Percentiles rank a stretch among this genome's conserved stretches.
Evolutionary conservation across 352 stramenopile species (phyloP).

Genomic region (Globisporangium cylindrosporum): DNA sequence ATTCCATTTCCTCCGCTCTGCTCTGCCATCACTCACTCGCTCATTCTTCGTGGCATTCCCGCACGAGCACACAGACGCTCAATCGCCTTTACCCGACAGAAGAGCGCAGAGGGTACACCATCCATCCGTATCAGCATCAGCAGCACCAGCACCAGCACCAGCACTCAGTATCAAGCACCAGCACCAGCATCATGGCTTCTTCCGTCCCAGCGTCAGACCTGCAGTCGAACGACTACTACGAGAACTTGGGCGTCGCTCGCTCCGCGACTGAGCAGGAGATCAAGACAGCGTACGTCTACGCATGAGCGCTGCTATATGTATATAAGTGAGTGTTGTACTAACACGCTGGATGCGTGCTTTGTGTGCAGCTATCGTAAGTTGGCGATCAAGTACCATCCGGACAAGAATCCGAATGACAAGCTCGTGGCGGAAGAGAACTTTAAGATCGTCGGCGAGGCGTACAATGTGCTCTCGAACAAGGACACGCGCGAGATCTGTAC

Average conservation of each 20-base stretch:
- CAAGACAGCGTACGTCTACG: constrained; percentile 73
- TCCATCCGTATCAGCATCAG: background rate
- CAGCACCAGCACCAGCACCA: background rate
- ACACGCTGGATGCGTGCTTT: background rate
- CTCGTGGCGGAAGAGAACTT: constrained; percentile 90
- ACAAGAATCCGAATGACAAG: constrained; percentile 90
- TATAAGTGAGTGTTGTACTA: background rate
- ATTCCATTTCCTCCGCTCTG: background rate
- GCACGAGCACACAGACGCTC: background rate
- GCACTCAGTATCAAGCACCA: background rate
- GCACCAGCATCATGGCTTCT: constrained; percentile 1
- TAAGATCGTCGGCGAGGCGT: constrained; percentile 92
- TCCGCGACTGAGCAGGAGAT: constrained; percentile 74
- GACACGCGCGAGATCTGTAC: constrained; percentile 89
- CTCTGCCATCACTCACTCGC: background rate
- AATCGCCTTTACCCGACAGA: background rate
- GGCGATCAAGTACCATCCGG: constrained; percentile 92
- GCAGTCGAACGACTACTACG: constrained; percentile 80
- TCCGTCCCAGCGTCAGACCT: constrained; percentile 41
- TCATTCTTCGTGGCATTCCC: background rate
- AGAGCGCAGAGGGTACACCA: background rate
- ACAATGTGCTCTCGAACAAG: constrained; percentile 92
- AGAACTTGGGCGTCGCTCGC: constrained; percentile 75
- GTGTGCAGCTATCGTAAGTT: constrained; percentile 84
- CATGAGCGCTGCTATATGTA: background rate